phyloP scores from a whole-genome alignment of 2,329 filamentous ascomycete species.

The Talaromyces sp. region DNA sequence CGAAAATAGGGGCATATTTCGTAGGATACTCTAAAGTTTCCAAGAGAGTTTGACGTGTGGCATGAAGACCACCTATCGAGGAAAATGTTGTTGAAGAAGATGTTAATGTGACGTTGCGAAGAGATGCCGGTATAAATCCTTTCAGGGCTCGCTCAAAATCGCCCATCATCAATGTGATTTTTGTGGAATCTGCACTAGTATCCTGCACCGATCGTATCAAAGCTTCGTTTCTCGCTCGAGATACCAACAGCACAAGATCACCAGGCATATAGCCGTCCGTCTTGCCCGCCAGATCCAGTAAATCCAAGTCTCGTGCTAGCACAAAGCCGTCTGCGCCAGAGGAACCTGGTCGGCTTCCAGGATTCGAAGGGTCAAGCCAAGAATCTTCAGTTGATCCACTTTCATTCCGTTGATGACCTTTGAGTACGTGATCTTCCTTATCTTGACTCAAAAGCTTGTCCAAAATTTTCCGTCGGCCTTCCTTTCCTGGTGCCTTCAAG shows the following conservation, averaged over 20 bases:
- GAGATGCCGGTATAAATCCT: constrained; percentile 90
- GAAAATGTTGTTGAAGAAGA: constrained; percentile 89
- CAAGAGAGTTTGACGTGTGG: constrained; percentile 84
- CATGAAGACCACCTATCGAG: constrained; percentile 80
- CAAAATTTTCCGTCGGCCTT: constrained; percentile 76
- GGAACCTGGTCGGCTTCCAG: constrained; percentile 47
- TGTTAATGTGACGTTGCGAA: constrained; percentile 91
- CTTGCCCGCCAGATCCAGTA: constrained; percentile 86
- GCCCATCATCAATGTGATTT: constrained; percentile 62
- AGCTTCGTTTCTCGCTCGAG: constrained; percentile 84
- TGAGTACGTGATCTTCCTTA: constrained; percentile 37
- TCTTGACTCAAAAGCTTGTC: constrained; percentile 65
- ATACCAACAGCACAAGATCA: constrained; percentile 79
- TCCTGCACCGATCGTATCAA: constrained; percentile 75
- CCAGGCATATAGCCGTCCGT: constrained; percentile 99
- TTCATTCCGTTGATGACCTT: constrained; percentile 35
- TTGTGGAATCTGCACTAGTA: constrained; percentile 47
- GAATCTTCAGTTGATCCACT: constrained; percentile 51
- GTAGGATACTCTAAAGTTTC: constrained; percentile 97
- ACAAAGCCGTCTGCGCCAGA: constrained; percentile 61
- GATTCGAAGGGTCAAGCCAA: constrained; percentile 73
- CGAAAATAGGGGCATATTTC: constrained; percentile 96
- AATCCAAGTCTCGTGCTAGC: constrained; percentile 74
- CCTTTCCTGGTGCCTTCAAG: constrained; percentile 88
- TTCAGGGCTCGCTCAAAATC: constrained; percentile 84